These are phyloP conservation scores for Biscogniauxia marginata DNA, from an alignment of 2,329 filamentous ascomycete genomes.

Conservation along the genomic window DNA sequence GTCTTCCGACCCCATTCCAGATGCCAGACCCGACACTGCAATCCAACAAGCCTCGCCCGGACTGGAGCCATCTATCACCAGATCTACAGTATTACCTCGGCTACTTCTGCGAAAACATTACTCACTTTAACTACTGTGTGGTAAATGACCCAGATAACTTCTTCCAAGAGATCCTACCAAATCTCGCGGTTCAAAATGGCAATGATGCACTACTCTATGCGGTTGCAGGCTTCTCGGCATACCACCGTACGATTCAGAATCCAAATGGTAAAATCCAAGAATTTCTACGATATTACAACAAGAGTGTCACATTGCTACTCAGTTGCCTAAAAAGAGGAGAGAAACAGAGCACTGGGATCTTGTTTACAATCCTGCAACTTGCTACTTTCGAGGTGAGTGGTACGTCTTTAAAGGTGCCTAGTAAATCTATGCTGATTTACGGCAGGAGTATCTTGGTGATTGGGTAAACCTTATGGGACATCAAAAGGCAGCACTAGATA, in stretches of 20 bases:
- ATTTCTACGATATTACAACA: constrained; percentile 89
- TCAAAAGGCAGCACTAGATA: constrained; percentile 82
- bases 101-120: constrained; percentile 77
- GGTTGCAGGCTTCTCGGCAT: constrained; percentile 83
- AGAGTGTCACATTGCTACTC: constrained; percentile 75
- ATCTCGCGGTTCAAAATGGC: constrained; percentile 60
- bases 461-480: constrained; percentile 94
- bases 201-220: constrained; percentile 85
- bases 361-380: constrained; percentile 86
- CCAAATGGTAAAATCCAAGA: constrained; percentile 72
- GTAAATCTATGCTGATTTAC: constrained; percentile 11
- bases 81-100: constrained; percentile 77
- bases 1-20: constrained; percentile 34
- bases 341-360: constrained; percentile 68
- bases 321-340: constrained; percentile 68
- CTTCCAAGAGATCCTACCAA: constrained; percentile 68
- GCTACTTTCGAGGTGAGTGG: constrained; percentile 82
- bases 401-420: constrained; percentile 8
- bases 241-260: constrained; percentile 73
- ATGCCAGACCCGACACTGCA: constrained; percentile 31
- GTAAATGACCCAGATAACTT: constrained; percentile 71
- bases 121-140: constrained; percentile 78
- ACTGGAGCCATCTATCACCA: constrained; percentile 59
- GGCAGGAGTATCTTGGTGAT: constrained; percentile 87
- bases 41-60: constrained; percentile 32